A percentile compares a stretch with the other conserved stretches of the same genome.
Evolutionary conservation across 2,329 filamentous ascomycete genomes (phyloP).

Genomic region (Pseudogymnoascus sp.): DNA sequence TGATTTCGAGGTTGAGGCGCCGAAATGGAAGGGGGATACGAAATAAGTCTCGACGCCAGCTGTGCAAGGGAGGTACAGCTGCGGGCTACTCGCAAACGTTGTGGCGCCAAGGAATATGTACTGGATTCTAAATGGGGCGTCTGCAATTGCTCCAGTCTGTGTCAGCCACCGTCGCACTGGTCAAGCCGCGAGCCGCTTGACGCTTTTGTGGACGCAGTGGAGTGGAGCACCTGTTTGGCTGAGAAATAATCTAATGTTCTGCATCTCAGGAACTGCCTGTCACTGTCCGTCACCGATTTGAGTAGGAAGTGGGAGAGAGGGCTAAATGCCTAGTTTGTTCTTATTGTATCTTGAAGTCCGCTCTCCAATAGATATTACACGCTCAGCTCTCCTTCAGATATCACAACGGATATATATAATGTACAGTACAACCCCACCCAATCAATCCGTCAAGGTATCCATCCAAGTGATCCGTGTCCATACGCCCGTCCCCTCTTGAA

Average conservation of each 20-base stretch:
- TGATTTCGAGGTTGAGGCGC: neutral
- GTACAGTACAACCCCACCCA: conserved; percentile 4
- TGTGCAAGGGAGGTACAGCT: neutral
- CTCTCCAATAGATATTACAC: conserved; percentile 7
- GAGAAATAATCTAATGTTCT: neutral
- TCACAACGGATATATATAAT: conserved; percentile 7
- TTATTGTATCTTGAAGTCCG: neutral
- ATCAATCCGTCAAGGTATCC: neutral
- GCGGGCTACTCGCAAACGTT: neutral
- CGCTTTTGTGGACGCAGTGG: neutral
- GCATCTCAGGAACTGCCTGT: neutral
- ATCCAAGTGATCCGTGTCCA: neutral
- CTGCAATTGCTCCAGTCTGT: neutral
- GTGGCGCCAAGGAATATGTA: neutral
- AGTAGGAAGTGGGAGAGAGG: no score
- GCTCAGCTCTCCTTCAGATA: neutral
- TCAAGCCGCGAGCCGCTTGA: neutral
- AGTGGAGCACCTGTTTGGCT: conserved; percentile 1
- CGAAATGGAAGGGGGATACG: neutral
- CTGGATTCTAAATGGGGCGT: neutral
- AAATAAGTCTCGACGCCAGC: neutral
- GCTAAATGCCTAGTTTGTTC: no score
- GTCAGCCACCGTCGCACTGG: conserved; percentile 6
- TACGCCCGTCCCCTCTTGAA: neutral
- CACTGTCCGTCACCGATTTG: no score